Evolutionary conservation across 192 early-diverging fungal species (phyloP).

Genomic region (Polychytrium aggregatum): DNA sequence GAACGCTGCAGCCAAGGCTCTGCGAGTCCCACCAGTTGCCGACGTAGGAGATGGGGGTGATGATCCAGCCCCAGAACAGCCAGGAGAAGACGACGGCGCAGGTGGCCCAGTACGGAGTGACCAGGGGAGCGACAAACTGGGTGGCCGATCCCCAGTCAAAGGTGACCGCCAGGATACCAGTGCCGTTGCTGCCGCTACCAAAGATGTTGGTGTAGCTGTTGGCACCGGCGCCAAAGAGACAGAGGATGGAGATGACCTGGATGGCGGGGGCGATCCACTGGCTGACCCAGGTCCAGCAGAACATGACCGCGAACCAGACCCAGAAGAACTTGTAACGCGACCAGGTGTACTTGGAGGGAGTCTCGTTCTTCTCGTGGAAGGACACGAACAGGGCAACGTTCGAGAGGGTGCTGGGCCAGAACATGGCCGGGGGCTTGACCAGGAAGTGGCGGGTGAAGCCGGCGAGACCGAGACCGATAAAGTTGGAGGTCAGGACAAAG

Average conservation of each 20-base stretch:
- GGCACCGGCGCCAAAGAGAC: constrained; percentile 1
- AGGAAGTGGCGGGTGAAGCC: constrained; percentile 63
- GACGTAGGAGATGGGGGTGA: constrained; percentile 19
- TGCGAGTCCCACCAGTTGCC: constrained; percentile 22
- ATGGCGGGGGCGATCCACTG: constrained; percentile 8
- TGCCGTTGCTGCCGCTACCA: constrained; percentile 3
- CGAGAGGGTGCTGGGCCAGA: constrained; percentile 72
- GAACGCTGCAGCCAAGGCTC: constrained; percentile 1
- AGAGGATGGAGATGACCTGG: constrained; percentile 10
- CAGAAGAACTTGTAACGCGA: constrained; percentile 19
- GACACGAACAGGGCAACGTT: constrained; percentile 67
- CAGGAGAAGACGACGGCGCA: constrained; percentile 4
- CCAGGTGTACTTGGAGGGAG: not conserved
- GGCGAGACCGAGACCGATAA: constrained; percentile 55
- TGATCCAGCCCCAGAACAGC: constrained; percentile 9
- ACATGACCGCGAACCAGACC: constrained; percentile 6
- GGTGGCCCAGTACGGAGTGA: constrained; percentile 2
- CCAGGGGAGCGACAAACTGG: not conserved
- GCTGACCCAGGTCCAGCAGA: constrained; percentile 14
- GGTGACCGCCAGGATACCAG: constrained; percentile 14
- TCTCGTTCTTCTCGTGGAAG: constrained; percentile 44
- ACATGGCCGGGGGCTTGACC: constrained; percentile 73
- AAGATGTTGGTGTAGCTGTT: not conserved
- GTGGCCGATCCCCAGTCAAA: constrained; percentile 9
- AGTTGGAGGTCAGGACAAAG: constrained; percentile 41